Evolutionary conservation across 495 filamentous ascomycete genomes (phyloP), one percentile per base, ranked within the genome.

Genomic region (Xylaria telfairii): DNA sequence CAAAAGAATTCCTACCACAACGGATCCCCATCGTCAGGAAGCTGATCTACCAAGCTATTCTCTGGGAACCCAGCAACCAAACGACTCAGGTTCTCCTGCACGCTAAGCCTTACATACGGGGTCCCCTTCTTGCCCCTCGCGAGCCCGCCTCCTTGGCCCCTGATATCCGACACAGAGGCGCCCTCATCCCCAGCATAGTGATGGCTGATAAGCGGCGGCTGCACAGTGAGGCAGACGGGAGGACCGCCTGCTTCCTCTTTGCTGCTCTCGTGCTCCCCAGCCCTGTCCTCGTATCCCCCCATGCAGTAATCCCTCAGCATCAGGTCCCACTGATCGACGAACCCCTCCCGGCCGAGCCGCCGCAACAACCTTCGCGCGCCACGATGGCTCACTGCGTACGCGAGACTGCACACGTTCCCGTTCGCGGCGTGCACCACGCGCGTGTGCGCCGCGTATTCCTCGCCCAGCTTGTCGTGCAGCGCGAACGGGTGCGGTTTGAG

Each of bases 161-260:
- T 79, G 59, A 85, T 86, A 68, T 86, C 73, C 28, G 83, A 85
- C 26, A 66, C 64, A 1, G 64, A 66, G 19, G 76, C 74, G 1
- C 78, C 80, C 9, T 76, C 79, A 10, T 65, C 62, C 24, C 62
- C 62, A 0, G 78, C 78, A 71, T 79, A 83, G 37, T 80, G 80
- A 34, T 85, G 84, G 24, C 82, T 84, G 65, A 86, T 81, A 26
- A 86, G 68, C n/a, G 84, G 84, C 19, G 84, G 84, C 49, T 84
- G 82, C 12, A 81, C 79, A 4, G 84, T 86, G 32, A 86, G 73
- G 42, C 84, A 85, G 0, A 81, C 67, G 2, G 80, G 82, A 2
- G 32, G 13, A 34, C 49, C 49, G 28, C 17, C 26, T 64, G 19
- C 37, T 1, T 37, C 32, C 28, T 42, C 17, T 21, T 51, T 28